Base-by-base conservation (phyloP, 148 eudicot species). In the Pouteria glomerata region DNA sequence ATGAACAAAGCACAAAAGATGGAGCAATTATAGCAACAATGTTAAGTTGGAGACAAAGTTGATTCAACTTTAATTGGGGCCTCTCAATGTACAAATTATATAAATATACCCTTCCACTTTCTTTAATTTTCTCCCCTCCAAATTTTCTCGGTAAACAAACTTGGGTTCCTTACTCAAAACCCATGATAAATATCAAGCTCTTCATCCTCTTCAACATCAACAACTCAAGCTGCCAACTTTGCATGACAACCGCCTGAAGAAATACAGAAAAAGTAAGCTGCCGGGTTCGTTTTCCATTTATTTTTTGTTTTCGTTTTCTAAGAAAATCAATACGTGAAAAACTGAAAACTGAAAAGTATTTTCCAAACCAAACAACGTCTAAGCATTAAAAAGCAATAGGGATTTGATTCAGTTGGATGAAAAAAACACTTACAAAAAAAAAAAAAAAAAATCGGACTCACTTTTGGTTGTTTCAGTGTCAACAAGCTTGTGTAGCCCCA, bases 381-480 rank as follows among this genome's bases (percentile, higher is more conserved):
- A 37, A 34, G 35, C 33, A 35, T 50, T 57, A 58, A 15, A 14
- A 41, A 13, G n/a, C 24, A 60, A 69, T 12, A 10, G 56, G 29
- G 41, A 11, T 60, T 34, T 48, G 55, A 35, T 57, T 39, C 64
- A 57, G 5, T 48, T 23, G n/a, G n/a, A n/a, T n/a, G n/a, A n/a
- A n/a, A n/a, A n/a, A n/a, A n/a, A n/a, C n/a, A n/a, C n/a, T n/a
- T n/a, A n/a, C n/a, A n/a, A n/a, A n/a, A 15, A 42, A 47, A 19
- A 48, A 21, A 13, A 42, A 41, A 29, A 45, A n/a, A 29, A 5
- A 10, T 44, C 3, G 2, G 2, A 18, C 31, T 68, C 37, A 4
- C 10, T 34, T 71, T 60, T 65, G 45, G 33, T 35, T 74, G 64
- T 44, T 62, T 52, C 69, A 73, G 81, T 82, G 79, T 73, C 83